A percentile compares a stretch with the other conserved stretches of the same genome.
Conservation (phyloP, 768 basidiomycete species). For the Tremella fuciformis region DNA sequence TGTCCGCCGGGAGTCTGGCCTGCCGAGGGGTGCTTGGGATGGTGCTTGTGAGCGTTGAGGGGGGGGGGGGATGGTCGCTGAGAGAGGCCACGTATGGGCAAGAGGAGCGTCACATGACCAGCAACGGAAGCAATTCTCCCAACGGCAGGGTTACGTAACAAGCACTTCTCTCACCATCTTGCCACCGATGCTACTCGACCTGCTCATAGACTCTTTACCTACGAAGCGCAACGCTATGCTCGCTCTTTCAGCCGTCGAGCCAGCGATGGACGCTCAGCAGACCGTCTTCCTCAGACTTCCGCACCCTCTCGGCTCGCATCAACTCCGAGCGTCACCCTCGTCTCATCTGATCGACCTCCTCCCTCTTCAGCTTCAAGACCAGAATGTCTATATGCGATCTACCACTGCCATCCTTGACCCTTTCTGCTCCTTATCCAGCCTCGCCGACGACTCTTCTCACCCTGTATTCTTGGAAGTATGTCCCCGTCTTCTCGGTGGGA, state of each 20-base stretch:
- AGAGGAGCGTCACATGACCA: not conserved
- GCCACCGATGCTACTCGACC: too few species aligned
- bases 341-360: conserved; percentile 26
- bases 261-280: conserved; percentile 9
- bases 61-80: not conserved
- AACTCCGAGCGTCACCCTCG: conserved; percentile 19
- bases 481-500: conserved; percentile 78
- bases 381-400: conserved; percentile 29
- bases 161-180: too few species aligned
- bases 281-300: conserved; percentile 46
- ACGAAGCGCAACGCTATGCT: too few species aligned
- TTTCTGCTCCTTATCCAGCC: conserved; percentile 13
- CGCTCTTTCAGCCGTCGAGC: too few species aligned
- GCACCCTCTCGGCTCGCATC: conserved; percentile 26
- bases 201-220: too few species aligned
- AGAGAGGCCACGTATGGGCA: not conserved
- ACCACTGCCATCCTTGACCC: conserved; percentile 50
- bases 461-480: conserved; percentile 61
- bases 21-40: too few species aligned
- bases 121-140: too few species aligned
- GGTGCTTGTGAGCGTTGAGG: too few species aligned
- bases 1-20: too few species aligned
- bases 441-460: conserved; percentile 6
- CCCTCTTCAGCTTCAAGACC: conserved; percentile 5
- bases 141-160: too few species aligned